phyloP scores from a whole-genome alignment of 257 asterid species.

The Nemophila menziesii region DNA sequence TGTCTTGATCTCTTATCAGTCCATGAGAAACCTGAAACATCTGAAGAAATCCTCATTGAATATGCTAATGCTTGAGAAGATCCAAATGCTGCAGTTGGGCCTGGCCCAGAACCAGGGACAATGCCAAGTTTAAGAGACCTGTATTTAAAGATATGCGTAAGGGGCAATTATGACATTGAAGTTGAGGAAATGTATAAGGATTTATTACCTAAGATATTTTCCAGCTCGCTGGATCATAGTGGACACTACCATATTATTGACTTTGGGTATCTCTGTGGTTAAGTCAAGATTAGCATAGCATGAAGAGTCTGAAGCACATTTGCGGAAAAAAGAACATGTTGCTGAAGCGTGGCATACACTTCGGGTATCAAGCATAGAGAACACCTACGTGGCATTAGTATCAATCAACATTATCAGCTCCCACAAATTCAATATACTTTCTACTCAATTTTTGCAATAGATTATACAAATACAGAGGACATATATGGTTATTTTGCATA shows the following conservation, averaged over 20 bases:
- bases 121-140: constrained; percentile 84
- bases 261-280: constrained; percentile 43
- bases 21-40: constrained; percentile 57
- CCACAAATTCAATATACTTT: too few relatives aligned
- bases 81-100: constrained; percentile 31
- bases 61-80: constrained; percentile 31
- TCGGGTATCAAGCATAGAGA: constrained; percentile 62
- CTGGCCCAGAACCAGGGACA: constrained; percentile 45
- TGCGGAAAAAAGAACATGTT: constrained; percentile 58
- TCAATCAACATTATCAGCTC: constrained; percentile 6
- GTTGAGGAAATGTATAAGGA: neutral
- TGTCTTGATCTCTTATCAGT: constrained; percentile 60
- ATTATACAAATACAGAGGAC: too few relatives aligned
- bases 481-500: too few relatives aligned
- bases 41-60: constrained; percentile 46
- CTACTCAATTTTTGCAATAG: too few relatives aligned
- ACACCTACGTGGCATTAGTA: constrained; percentile 38
- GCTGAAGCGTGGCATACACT: constrained; percentile 74
- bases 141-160: constrained; percentile 4
- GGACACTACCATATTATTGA: constrained; percentile 59
- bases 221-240: constrained; percentile 84
- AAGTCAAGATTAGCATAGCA: constrained; percentile 71
- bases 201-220: constrained; percentile 41
- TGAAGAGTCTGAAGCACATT: constrained; percentile 69
- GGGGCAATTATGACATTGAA: neutral